These are phyloP conservation scores for Selaginella moellendorffii DNA, from an alignment of 75 land plant species.

Conservation along the genomic window DNA sequence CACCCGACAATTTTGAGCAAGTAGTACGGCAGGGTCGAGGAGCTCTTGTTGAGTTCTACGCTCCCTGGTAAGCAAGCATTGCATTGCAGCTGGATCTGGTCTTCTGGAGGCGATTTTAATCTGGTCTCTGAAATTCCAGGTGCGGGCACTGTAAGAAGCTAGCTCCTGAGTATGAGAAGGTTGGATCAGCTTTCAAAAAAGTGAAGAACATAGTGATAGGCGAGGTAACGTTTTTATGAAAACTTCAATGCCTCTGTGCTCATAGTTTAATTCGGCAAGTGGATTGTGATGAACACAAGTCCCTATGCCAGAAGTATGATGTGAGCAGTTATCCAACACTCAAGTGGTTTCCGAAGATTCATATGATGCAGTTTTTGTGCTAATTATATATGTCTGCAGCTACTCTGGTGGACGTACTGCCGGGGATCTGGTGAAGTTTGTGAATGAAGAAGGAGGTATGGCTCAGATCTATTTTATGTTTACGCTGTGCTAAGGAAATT, in stretches of 20 bases:
- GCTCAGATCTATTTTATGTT: neutral
- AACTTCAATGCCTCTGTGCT: too few relatives aligned
- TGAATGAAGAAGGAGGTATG: slow-evolving; percentile 85
- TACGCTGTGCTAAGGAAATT: too few relatives aligned
- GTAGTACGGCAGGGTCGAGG: slow-evolving; percentile 65
- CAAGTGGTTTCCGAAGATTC: slow-evolving; percentile 92
- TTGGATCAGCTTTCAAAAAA: slow-evolving; percentile 70
- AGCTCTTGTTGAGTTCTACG: slow-evolving; percentile 95
- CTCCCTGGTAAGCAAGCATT: slow-evolving; percentile 52
- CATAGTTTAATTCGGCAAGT: too few relatives aligned
- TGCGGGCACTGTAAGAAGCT: slow-evolving; percentile 98
- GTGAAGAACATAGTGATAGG: slow-evolving; percentile 76
- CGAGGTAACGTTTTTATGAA: slow-evolving; percentile 37
- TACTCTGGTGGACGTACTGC: slow-evolving; percentile 84
- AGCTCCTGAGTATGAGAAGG: slow-evolving; percentile 95
- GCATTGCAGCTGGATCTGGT: neutral
- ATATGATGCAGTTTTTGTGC: slow-evolving; percentile 88
- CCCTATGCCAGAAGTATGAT: slow-evolving; percentile 67
- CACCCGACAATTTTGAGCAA: slow-evolving; percentile 57
- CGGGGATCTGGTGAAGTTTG: slow-evolving; percentile 79
- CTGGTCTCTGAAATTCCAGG: too few relatives aligned
- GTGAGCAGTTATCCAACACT: slow-evolving; percentile 90
- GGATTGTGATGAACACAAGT: slow-evolving; percentile 92
- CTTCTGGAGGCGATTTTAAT: too few relatives aligned
- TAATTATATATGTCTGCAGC: too few relatives aligned